Evolutionary conservation across 805 yeast genomes (phyloP), one percentile per base, ranked within the genome.

Genomic region (Hanseniaspora meyeri): DNA sequence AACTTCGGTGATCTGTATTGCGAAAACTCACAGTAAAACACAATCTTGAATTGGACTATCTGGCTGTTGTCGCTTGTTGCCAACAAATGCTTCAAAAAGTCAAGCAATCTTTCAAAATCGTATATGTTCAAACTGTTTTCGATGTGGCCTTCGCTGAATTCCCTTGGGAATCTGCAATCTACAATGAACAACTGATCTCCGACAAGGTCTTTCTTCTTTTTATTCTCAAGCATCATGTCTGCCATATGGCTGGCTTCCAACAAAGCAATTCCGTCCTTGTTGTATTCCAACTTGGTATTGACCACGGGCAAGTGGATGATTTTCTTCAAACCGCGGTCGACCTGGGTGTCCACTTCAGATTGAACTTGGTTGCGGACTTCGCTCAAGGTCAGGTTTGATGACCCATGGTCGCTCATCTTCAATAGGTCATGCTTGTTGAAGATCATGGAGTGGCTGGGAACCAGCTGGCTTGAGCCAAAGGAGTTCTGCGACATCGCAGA

Each of bases 1-100:
- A 93, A 80, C 49, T 84, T 72, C 4, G 98, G 98, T n/a, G 97
- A 96, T 58, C 98, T 76, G 66, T 84, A 87, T 6, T 95, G 80
- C 40, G 95, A 84, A 67, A 88, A 91, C 70, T 93, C 98, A 70
- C 98, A 93, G 69, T 93, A 97, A 73, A 93, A 91, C 11, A 93
- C 75, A 7, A 91, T 51, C 36, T 42, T 51, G 5, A 24, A 16
- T 14, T 45, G 32, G 6, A 19, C 9, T 10, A 50, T 10, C 20
- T 38, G 46, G 36, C 12, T 39, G 12, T 20, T 7, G 19, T 29
- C 54, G 37, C 51, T 49, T 36, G 50, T 48, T 12, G 43, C 17
- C 17, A 49, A 27, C 17, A 52, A 14, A 39, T 62, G 59, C 11
- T 59, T 60, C 17, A 62, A 62, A 27, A 77, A 70, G 60, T 89